Percentiles rank a stretch among this genome's conserved stretches.
These are phyloP conservation scores for Kuraishia hungarica DNA, from an alignment of 805 yeast genomes.

Conservation along the genomic window DNA sequence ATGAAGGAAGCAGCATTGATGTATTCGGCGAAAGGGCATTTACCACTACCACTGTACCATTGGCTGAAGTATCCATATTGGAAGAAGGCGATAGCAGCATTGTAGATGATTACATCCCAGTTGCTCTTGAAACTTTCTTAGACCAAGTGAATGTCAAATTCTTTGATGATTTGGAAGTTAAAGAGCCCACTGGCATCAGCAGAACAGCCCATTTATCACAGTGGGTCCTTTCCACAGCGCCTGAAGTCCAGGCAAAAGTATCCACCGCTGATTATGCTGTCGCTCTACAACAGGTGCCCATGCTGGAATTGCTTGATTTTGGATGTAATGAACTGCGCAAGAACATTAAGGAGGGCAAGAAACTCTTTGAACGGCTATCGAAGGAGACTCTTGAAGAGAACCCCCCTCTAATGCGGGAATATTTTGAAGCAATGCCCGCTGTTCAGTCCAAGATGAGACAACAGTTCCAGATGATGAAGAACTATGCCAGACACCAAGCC, in stretches of 20 bases:
- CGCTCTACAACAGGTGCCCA: slow-evolving; percentile 31
- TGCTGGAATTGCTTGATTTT: slow-evolving; percentile 41
- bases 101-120: slow-evolving; percentile 22
- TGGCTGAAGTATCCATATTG: slow-evolving; percentile 13
- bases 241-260: slow-evolving; percentile 10
- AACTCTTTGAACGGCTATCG: slow-evolving; percentile 36
- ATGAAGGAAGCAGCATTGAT: not conserved
- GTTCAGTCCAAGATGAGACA: slow-evolving; percentile 33
- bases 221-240: not conserved
- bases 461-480: slow-evolving; percentile 42
- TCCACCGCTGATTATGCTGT: slow-evolving; percentile 23
- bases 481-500: slow-evolving; percentile 43
- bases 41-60: slow-evolving; percentile 21
- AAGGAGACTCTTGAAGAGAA: slow-evolving; percentile 35
- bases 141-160: slow-evolving; percentile 31
- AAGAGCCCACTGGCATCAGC: not conserved
- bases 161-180: slow-evolving; percentile 33
- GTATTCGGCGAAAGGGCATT: not conserved
- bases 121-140: slow-evolving; percentile 29
- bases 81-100: slow-evolving; percentile 7
- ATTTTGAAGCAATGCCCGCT: slow-evolving; percentile 28
- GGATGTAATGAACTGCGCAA: slow-evolving; percentile 45
- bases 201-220: slow-evolving; percentile 4
- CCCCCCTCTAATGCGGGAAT: slow-evolving; percentile 42
- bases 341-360: slow-evolving; percentile 40